Percentiles rank a stretch among this genome's conserved stretches.
These are phyloP conservation scores for Podospora conica DNA, from an alignment of 495 filamentous ascomycete species.

Conservation along the genomic window DNA sequence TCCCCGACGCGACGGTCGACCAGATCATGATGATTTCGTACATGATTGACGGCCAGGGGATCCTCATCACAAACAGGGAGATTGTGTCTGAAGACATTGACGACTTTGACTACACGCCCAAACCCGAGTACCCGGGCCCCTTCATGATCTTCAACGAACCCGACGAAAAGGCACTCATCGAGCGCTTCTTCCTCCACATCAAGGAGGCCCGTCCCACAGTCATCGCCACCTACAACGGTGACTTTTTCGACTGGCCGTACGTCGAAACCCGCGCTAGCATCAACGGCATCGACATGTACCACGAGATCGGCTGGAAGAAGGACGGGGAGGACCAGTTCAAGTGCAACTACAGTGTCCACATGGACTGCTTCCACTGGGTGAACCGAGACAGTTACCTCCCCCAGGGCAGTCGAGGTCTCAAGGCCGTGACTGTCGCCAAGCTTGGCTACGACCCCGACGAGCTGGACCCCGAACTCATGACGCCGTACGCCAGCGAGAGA, in stretches of 20 bases:
- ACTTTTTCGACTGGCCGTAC: constrained; percentile 99
- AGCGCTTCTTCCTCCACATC: constrained; percentile 92
- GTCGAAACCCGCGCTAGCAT: constrained; percentile 89
- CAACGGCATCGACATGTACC: constrained; percentile 98
- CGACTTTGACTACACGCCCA: constrained; percentile 98
- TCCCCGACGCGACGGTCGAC: constrained; percentile 91
- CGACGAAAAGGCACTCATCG: constrained; percentile 78
- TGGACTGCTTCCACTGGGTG: constrained; percentile 99
- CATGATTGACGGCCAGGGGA: constrained; percentile 99
- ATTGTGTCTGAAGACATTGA: constrained; percentile 96
- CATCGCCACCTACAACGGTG: constrained; percentile 98
- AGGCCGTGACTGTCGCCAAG: constrained; percentile 96
- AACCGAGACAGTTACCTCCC: constrained; percentile 97
- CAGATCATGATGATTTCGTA: constrained; percentile 99
- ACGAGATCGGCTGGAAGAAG: constrained; percentile 92
- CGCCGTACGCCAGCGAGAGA: constrained; percentile 82
- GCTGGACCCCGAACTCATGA: constrained; percentile 97
- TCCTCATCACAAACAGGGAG: constrained; percentile 96
- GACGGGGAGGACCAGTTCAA: constrained; percentile 94
- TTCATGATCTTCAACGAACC: constrained; percentile 99
- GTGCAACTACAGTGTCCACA: constrained; percentile 90
- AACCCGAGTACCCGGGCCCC: constrained; percentile 86
- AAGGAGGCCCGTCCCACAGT: constrained; percentile 93
- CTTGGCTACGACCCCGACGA: constrained; percentile 98
- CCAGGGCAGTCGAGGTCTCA: constrained; percentile 93